Percentiles rank a stretch among this genome's conserved stretches.
These are phyloP conservation scores for Boletus reticulatus DNA, from an alignment of 768 basidiomycete genomes.

Conservation along the genomic window DNA sequence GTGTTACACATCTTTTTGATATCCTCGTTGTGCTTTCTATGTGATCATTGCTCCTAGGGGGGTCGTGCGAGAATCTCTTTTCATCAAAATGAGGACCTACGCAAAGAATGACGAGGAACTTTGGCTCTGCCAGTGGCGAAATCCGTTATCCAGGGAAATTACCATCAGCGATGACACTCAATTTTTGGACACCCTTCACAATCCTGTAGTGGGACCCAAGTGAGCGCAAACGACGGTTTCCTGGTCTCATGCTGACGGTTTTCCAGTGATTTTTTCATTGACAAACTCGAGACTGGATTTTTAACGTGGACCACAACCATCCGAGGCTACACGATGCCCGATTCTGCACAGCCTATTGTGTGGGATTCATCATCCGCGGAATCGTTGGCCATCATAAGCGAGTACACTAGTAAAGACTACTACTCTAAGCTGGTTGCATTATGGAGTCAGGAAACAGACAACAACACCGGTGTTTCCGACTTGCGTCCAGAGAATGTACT, in stretches of 20 bases:
- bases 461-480: slow-evolving; percentile 49
- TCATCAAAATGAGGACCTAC: slow-evolving; percentile 76
- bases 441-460: slow-evolving; percentile 82
- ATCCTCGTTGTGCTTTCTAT: not conserved
- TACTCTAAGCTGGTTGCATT: slow-evolving; percentile 58
- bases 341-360: slow-evolving; percentile 30
- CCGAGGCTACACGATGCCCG: slow-evolving; percentile 53
- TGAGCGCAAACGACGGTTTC: slow-evolving; percentile 18
- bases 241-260: not conserved
- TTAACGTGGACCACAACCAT: slow-evolving; percentile 66
- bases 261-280: slow-evolving; percentile 53
- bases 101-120: slow-evolving; percentile 60
- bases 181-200: slow-evolving; percentile 48
- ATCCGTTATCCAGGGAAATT: slow-evolving; percentile 53
- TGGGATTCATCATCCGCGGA: slow-evolving; percentile 58
- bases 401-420: slow-evolving; percentile 50
- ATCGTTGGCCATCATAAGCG: slow-evolving; percentile 50
- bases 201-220: slow-evolving; percentile 37
- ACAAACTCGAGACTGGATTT: slow-evolving; percentile 79
- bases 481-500: slow-evolving; percentile 52
- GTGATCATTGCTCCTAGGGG: slow-evolving; percentile 42
- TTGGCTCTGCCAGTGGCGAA: slow-evolving; percentile 72
- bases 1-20: slow-evolving; percentile 5
- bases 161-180: slow-evolving; percentile 44
- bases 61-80: slow-evolving; percentile 60